Conservation (phyloP, 345 rosid species). For the Isatis tinctoria region DNA sequence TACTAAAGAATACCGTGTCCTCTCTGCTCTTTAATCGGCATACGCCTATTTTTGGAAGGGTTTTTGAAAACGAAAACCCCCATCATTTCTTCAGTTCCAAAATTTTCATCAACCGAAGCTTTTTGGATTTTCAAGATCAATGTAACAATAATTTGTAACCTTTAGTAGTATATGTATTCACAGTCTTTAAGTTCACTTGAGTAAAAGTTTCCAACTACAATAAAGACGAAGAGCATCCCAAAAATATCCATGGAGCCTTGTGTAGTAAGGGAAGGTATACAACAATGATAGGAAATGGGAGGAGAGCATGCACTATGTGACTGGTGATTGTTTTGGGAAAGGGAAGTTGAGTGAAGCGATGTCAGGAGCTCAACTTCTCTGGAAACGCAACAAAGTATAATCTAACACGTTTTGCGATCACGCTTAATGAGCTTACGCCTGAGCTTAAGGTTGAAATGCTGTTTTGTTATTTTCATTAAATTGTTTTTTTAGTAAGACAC, state of each 20-base stretch:
- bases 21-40: neutral
- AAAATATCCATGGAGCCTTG: too few relatives aligned
- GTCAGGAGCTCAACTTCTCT: constrained; percentile 61
- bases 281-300: constrained; percentile 99
- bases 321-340: constrained; percentile 70
- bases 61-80: neutral
- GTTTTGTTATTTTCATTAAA: neutral
- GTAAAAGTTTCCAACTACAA: too few relatives aligned
- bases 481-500: neutral
- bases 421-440: constrained; percentile 82
- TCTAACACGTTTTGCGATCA: constrained; percentile 84
- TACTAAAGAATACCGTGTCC: constrained; percentile 35
- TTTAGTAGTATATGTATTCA: too few relatives aligned
- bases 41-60: neutral
- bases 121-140: too few relatives aligned
- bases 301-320: constrained; percentile 77
- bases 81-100: too few relatives aligned
- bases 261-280: too few relatives aligned
- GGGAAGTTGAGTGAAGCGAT: constrained; percentile 60
- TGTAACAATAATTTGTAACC: too few relatives aligned
- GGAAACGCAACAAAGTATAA: constrained; percentile 73
- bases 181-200: too few relatives aligned
- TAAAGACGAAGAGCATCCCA: too few relatives aligned
- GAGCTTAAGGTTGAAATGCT: constrained; percentile 68
- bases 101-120: too few relatives aligned